A percentile compares a stretch with the other conserved stretches of the same genome.
phyloP scores from a whole-genome alignment of 2,329 filamentous ascomycete species.

The Venturia oleaginea region DNA sequence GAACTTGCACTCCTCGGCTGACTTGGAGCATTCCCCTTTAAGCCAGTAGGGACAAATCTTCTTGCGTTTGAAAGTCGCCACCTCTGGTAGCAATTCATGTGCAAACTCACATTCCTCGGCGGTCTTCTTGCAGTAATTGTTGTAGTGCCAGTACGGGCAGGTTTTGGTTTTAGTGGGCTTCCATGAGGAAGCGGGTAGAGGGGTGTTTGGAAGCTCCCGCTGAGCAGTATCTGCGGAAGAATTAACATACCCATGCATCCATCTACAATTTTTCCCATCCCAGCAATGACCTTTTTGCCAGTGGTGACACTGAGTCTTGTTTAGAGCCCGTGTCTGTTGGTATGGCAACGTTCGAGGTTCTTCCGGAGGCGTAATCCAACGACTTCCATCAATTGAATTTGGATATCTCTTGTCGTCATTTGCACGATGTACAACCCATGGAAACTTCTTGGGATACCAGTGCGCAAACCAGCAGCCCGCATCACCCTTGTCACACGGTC shows the following conservation, averaged over 20 bases:
- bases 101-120: background rate
- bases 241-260: background rate
- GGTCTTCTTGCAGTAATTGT: background rate
- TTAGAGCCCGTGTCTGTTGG: background rate
- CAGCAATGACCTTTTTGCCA: background rate
- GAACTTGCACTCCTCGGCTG: background rate
- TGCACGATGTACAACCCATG: background rate
- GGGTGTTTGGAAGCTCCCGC: too few relatives aligned
- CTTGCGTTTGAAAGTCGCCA: background rate
- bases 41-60: slow-evolving; percentile 1
- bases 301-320: background rate
- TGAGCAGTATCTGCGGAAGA: background rate
- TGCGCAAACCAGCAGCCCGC: slow-evolving; percentile 7
- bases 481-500: background rate
- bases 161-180: too few relatives aligned
- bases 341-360: background rate
- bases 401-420: background rate
- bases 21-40: background rate
- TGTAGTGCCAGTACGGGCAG: background rate
- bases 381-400: background rate
- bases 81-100: background rate
- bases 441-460: background rate
- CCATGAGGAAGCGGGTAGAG: too few relatives aligned
- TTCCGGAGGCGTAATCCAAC: background rate
- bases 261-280: background rate